Base-by-base conservation (phyloP, 257 asterid species). In the Phtheirospermum japonicum region DNA sequence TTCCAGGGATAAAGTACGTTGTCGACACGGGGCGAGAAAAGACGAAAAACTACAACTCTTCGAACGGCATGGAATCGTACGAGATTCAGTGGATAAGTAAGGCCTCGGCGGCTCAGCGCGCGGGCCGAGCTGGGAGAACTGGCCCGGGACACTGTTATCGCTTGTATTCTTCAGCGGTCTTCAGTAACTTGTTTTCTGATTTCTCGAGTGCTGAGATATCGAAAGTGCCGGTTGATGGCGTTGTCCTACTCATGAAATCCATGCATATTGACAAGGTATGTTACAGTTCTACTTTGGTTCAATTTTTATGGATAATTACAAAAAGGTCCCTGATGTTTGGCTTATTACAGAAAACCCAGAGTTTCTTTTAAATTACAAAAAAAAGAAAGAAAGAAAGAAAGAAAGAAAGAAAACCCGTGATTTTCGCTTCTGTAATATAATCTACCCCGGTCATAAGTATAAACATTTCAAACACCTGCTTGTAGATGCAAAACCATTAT, bases 101-200 rank as follows among this genome's bases (percentile, higher is more conserved):
- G 79, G 99, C 99, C 61, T 92, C 99, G 65, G 99, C 97, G 3
- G 64, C 93, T 51, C 99, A 92, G 76, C 95, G 99, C 59, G 84
- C 97, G 1, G 99, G 99, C 63, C 79, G 97, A 73, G 95, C 99
- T 66, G 99, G 97, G 72, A 82, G 99, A 74, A 92, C 95, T 31
- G 95, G 91, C 46, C 99, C 99, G 18, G 99, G 99, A 16, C 97
- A 92, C 67, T 92, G 96, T 71, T 92, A 92, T 76, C 93, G 99
- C 36, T 83, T 92, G 30, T 92, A 92, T 79, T 92, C 97, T 62
- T 79, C 99, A 43, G 95, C 99, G 28, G 97, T 79, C 65, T 86
- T 84, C 75, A 71, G 63, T 69, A 79, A 92, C 78, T 68, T 69
- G 26, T 87, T 92, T 71, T 64, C 81, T 1, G 84, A 82, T 58